Evolutionary conservation across 179 eudicot species (phyloP).

Genomic region (Spergularia azorica): DNA sequence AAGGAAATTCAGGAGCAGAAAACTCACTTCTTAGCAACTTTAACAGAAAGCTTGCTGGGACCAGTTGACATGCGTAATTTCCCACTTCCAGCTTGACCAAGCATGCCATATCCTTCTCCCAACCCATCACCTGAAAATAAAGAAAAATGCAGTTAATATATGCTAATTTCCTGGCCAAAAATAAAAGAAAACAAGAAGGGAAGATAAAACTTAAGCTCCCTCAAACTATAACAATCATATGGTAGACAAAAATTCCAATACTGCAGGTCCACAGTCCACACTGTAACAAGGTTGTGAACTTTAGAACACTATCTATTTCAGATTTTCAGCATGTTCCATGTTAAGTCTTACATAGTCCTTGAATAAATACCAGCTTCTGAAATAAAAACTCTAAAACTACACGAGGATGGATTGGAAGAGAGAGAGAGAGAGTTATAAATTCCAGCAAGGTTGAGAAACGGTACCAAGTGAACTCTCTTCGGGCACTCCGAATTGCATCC

Average conservation of each 20-base stretch:
- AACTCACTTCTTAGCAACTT: conserved; percentile 85
- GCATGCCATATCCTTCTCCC: conserved; percentile 99
- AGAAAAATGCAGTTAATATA: conserved; percentile 17
- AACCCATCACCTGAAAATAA: conserved; percentile 77
- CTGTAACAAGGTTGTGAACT: conserved; percentile 10
- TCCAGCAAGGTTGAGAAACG: neutral
- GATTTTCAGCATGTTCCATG: neutral
- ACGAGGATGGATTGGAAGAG: neutral
- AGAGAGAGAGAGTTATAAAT: neutral
- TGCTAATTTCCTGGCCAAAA: neutral
- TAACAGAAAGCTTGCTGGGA: conserved; percentile 86
- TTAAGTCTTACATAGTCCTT: conserved; percentile 6
- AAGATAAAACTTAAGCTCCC: neutral
- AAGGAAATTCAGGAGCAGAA: conserved; percentile 9
- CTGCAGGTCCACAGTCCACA: conserved; percentile 1
- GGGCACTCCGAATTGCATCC: conserved; percentile 94
- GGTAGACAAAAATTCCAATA: neutral
- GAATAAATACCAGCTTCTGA: neutral
- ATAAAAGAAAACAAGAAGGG: neutral
- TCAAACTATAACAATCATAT: neutral
- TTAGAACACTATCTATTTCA: neutral
- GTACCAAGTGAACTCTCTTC: conserved; percentile 96
- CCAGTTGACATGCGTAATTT: conserved; percentile 81
- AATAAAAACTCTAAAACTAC: neutral
- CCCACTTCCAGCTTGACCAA: conserved; percentile 98